phyloP scores from a whole-genome alignment of 2,329 filamentous ascomycete genomes.

The Aspergillus puulaauensis region DNA sequence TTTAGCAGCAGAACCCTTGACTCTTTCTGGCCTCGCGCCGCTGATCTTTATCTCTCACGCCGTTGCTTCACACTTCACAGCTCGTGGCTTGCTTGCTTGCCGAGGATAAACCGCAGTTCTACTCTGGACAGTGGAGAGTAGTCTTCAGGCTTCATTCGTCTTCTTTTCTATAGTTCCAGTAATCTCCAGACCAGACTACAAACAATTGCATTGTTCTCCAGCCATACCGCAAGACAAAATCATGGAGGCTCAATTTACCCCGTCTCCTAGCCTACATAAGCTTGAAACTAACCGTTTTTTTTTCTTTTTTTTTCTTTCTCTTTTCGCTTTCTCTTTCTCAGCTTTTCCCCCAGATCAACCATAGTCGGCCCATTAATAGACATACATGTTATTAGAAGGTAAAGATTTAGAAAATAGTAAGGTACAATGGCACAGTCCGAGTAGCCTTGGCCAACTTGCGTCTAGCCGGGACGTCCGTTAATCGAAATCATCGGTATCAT shows the following conservation, averaged over 20 bases:
- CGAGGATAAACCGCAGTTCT: not conserved
- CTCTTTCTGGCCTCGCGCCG: not conserved
- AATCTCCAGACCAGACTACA: too few species aligned
- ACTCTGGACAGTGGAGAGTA: too few species aligned
- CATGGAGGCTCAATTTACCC: not conserved
- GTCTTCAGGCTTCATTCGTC: too few species aligned
- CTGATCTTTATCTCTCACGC: slow-evolving; percentile 7
- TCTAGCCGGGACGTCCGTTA: not conserved
- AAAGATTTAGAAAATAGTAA: not conserved
- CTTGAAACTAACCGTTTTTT: not conserved
- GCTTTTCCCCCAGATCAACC: not conserved
- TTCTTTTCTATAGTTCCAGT: too few species aligned
- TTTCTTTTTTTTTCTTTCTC: too few species aligned
- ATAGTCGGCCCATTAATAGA: slow-evolving; percentile 6
- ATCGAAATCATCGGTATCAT: slow-evolving; percentile 11
- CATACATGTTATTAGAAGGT: slow-evolving; percentile 5
- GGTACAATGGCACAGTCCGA: not conserved
- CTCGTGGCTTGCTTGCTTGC: not conserved
- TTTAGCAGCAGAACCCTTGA: not conserved
- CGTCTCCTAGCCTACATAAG: not conserved
- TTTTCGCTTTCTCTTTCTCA: not conserved
- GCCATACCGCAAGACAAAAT: not conserved
- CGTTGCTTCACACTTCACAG: not conserved
- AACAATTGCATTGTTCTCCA: not conserved
- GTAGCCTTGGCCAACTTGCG: not conserved